A percentile compares a stretch with the other conserved stretches of the same genome.
These are phyloP conservation scores for Solanum virginianum DNA, from an alignment of 257 asterid genomes.

Conservation along the genomic window DNA sequence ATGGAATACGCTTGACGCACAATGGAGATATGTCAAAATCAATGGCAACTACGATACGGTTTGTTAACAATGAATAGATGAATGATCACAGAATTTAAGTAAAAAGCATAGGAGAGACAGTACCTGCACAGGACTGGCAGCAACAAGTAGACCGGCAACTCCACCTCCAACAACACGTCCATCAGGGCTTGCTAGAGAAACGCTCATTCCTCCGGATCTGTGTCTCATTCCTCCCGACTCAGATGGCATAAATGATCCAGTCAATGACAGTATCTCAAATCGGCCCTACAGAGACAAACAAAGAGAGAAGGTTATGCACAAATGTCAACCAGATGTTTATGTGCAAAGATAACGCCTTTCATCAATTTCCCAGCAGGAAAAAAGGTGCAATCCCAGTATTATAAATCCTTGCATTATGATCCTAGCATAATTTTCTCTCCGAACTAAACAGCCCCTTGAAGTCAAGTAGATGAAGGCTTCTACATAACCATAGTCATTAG, in stretches of 20 bases:
- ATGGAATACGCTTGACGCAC: not conserved
- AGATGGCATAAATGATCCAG: conserved; percentile 79
- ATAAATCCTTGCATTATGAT: not conserved
- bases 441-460: not conserved
- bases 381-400: not conserved
- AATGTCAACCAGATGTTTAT: not conserved
- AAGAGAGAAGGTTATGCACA: not conserved
- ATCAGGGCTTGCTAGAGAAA: conserved; percentile 82
- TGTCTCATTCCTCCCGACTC: conserved; percentile 85
- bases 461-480: not conserved
- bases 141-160: conserved; percentile 84
- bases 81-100: not conserved
- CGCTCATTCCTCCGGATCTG: conserved; percentile 95
- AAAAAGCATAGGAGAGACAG: not conserved
- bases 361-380: not conserved
- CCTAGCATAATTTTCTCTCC: not conserved
- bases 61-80: not conserved
- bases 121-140: conserved; percentile 88
- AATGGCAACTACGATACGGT: not conserved
- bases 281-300: conserved; percentile 42
- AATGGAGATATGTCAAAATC: not conserved
- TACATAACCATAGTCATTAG: not conserved
- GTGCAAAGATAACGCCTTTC: not conserved
- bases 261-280: conserved; percentile 83
- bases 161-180: conserved; percentile 97